Conservation (phyloP, 495 filamentous ascomycete genomes). For the Annulohypoxylon bovei region DNA sequence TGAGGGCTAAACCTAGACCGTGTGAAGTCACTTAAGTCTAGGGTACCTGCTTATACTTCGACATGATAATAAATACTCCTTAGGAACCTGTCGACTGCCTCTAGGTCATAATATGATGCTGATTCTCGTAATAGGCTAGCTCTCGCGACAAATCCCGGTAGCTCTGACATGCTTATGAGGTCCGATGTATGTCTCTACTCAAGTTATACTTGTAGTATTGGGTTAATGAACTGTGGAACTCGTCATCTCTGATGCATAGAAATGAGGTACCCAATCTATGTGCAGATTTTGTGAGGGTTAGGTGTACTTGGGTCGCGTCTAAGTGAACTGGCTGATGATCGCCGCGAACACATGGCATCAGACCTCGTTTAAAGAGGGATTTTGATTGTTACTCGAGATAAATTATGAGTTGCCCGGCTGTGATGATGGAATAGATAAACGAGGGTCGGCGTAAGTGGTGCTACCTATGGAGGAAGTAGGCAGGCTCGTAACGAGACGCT, state of each 20-base stretch:
- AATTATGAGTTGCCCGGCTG: slow-evolving; percentile 16
- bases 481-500: slow-evolving; percentile 18
- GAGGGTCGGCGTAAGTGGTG: slow-evolving; percentile 17
- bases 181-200: not conserved
- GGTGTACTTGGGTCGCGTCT: not conserved
- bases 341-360: not conserved
- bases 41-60: slow-evolving; percentile 23
- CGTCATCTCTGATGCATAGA: not conserved
- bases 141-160: slow-evolving; percentile 19
- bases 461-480: slow-evolving; percentile 10
- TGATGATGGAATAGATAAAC: slow-evolving; percentile 12
- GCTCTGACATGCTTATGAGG: slow-evolving; percentile 8
- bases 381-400: slow-evolving; percentile 15
- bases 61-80: not conserved
- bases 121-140: slow-evolving; percentile 8
- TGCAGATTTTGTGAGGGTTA: not conserved
- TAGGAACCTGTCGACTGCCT: not conserved
- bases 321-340: slow-evolving; percentile 3
- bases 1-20: slow-evolving; percentile 18
- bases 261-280: not conserved
- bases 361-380: slow-evolving; percentile 11
- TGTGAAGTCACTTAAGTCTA: slow-evolving; percentile 21
- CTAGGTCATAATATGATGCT: slow-evolving; percentile 4
- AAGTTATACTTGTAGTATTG: not conserved
- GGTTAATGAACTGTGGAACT: slow-evolving; percentile 3